Evolutionary conservation across 805 yeast genomes (phyloP), one percentile per base, ranked within the genome.

Genomic region (Candida andamanensis): DNA sequence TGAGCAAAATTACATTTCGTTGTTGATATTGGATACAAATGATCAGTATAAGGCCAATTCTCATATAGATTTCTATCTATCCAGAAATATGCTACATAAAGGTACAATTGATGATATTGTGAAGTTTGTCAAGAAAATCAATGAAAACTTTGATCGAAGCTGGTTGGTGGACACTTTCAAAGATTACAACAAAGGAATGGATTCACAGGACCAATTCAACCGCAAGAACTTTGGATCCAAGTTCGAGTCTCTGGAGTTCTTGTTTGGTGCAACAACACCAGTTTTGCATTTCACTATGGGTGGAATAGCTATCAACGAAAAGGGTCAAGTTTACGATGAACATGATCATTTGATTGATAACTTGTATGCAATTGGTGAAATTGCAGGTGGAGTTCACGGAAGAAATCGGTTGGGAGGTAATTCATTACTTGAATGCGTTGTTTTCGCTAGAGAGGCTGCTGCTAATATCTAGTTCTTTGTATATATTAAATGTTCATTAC

Each of bases 261-360:
- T 58, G 46, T 67, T 64, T 33, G 80, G 78, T 4, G 60, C 70
- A 30, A 61, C 74, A 4, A 76, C 82, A 0, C 81, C 81, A 4
- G 80, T 74, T 5, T 67, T 78, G 20, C 85, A 78, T 49, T 78
- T 75, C 50, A 74, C 83, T 6, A 78, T 77, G 83, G 85, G 86
- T 15, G 85, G 86, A 28, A 72, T 76, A 3, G 67, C 67, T 47
- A 72, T 76, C 30, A 64, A 75, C 46, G 69, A 60, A 15, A 41
- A 62, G 18, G 59, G 72, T 0, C 67, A 64, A 31, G 76, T 73
- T 3, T 25, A 67, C 4, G 37, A 37, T 4, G 45, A 54, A 25
- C 43, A 58, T 19, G 46, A 52, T 12, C 35, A 51, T 2, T 37
- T 59, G 8, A 55, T 70, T 3, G 45, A 54, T 2, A 76, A 78